phyloP scores from a whole-genome alignment of 2,329 filamentous ascomycete genomes.

The Colletotrichum ledebouriae region DNA sequence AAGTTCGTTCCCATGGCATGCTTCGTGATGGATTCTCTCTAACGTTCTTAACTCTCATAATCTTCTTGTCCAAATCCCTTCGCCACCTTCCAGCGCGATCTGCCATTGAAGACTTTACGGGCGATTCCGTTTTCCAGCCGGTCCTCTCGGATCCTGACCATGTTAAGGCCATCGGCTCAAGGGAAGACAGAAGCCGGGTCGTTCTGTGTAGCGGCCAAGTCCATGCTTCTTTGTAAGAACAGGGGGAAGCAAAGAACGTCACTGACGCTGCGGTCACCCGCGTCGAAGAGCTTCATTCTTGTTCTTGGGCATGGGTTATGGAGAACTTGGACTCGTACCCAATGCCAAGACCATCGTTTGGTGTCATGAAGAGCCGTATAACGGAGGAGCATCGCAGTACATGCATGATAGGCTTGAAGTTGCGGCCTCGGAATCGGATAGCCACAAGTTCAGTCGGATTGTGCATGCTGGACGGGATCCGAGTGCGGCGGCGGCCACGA shows the following conservation, averaged over 20 bases:
- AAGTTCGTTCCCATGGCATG: constrained; percentile 57
- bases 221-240: constrained; percentile 84
- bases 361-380: constrained; percentile 47
- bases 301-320: constrained; percentile 45
- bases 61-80: no score
- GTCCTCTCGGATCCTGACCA: no score
- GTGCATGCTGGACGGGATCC: constrained; percentile 19
- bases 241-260: constrained; percentile 39
- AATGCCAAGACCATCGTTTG: constrained; percentile 45
- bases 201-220: constrained; percentile 96
- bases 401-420: constrained; percentile 45
- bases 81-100: no score
- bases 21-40: background rate
- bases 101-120: no score
- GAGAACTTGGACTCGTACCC: constrained; percentile 44
- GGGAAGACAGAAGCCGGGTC: constrained; percentile 58
- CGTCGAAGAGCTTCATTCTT: constrained; percentile 47
- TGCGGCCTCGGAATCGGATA: constrained; percentile 1
- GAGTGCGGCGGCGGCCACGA: constrained; percentile 22
- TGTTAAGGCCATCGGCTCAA: no score
- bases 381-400: constrained; percentile 47
- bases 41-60: no score
- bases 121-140: no score
- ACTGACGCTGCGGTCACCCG: constrained; percentile 44
- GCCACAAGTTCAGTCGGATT: background rate